A percentile compares a stretch with the other conserved stretches of the same genome.
Conservation (phyloP, 768 basidiomycete species). For the Mrakia frigida region DNA sequence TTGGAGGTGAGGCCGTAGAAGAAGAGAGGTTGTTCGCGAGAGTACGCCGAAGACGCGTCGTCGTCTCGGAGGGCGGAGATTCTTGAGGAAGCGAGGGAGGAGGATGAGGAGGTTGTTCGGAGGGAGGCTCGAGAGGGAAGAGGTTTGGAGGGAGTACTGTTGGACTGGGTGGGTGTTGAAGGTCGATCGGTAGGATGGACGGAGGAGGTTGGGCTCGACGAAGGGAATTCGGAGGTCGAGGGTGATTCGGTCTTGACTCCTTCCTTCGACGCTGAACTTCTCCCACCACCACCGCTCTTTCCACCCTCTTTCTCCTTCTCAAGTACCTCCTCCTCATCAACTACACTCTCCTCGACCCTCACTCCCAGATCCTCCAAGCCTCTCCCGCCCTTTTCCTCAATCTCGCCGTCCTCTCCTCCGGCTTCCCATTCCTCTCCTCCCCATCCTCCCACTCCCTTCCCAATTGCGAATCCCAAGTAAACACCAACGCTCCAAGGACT, state of each 20-base stretch:
- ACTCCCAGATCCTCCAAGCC: conserved; percentile 59
- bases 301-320: conserved; percentile 4
- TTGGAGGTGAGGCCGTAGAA: conserved; percentile 85
- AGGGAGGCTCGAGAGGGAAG: conserved; percentile 1
- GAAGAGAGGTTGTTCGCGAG: conserved; percentile 26
- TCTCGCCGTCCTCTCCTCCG: conserved; percentile 31
- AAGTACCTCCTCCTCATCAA: neutral
- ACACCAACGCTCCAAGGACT: conserved; percentile 69
- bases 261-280: neutral
- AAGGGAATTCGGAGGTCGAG: neutral
- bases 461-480: conserved; percentile 78
- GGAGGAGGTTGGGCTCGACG: neutral
- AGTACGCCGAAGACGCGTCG: conserved; percentile 2
- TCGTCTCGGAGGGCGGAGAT: neutral
- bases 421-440: conserved; percentile 49
- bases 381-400: conserved; percentile 49
- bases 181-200: neutral
- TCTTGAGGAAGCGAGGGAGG: neutral
- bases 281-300: neutral
- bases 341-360: conserved; percentile 1
- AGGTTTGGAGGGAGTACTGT: neutral
- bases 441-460: conserved; percentile 55
- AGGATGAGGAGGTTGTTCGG: conserved; percentile 1
- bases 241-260: conserved; percentile 9
- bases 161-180: neutral